These are phyloP conservation scores for Blastocystis sp. DNA, from an alignment of 352 stramenopile genomes.

Conservation along the genomic window DNA sequence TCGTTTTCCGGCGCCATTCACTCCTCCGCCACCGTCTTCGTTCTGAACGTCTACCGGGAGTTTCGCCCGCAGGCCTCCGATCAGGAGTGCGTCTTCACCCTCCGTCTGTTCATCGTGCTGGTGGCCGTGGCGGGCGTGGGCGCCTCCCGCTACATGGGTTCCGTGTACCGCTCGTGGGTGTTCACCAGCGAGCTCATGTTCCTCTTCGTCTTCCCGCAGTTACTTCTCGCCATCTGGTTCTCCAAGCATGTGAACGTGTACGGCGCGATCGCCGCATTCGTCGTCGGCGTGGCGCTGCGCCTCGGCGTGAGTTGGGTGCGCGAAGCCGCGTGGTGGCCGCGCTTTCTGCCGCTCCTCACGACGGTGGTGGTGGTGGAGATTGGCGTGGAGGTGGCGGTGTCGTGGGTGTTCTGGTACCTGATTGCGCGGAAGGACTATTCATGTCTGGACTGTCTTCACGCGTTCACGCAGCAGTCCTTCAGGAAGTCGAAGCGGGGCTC, in stretches of 20 bases:
- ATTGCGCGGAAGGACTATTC: constrained; percentile 38
- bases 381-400: background rate
- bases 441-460: background rate
- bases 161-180: constrained; percentile 1
- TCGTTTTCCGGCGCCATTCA: constrained; percentile 5
- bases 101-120: constrained; percentile 7
- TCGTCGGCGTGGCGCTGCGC: background rate
- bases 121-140: background rate
- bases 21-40: constrained; percentile 22
- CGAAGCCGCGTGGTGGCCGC: background rate
- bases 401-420: constrained; percentile 20
- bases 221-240: constrained; percentile 17
- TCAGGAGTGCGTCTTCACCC: background rate
- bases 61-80: constrained; percentile 12
- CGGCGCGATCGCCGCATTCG: constrained; percentile 1
- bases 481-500: background rate
- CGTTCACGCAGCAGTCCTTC: background rate
- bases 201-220: constrained; percentile 23
- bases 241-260: constrained; percentile 27
- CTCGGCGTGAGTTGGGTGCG: constrained; percentile 1
- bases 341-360: constrained; percentile 8
- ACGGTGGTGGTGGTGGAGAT: background rate
- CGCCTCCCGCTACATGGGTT: background rate
- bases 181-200: constrained; percentile 10
- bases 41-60: constrained; percentile 5